These are phyloP conservation scores for Crithidia expoeki DNA, from an alignment of 208 protist species.

Conservation along the genomic window DNA sequence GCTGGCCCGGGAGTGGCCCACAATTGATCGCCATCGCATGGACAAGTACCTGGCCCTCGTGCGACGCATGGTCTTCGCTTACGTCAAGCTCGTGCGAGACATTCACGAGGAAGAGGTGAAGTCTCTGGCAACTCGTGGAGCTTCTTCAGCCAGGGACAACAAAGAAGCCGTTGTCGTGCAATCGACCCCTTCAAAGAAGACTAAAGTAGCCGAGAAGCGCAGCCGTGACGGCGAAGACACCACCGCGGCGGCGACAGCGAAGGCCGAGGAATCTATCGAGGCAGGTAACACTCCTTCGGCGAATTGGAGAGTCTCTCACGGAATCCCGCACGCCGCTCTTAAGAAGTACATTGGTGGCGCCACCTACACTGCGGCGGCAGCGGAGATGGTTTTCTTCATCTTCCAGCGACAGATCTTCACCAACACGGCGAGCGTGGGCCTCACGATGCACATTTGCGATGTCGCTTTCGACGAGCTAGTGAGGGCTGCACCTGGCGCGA, in stretches of 20 bases:
- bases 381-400: slow-evolving; percentile 64
- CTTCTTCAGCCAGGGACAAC: slow-evolving; percentile 25
- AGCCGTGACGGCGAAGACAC: slow-evolving; percentile 2
- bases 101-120: slow-evolving; percentile 29
- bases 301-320: slow-evolving; percentile 25
- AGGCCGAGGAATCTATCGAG: neutral
- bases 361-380: slow-evolving; percentile 18
- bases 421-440: slow-evolving; percentile 56
- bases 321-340: slow-evolving; percentile 24
- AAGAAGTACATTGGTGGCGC: slow-evolving; percentile 29
- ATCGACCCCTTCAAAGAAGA: slow-evolving; percentile 1
- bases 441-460: slow-evolving; percentile 88
- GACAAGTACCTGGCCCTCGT: slow-evolving; percentile 92
- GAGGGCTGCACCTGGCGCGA: slow-evolving; percentile 39
- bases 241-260: neutral
- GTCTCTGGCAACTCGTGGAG: slow-evolving; percentile 1
- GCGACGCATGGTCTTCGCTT: slow-evolving; percentile 69
- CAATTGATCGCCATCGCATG: slow-evolving; percentile 88
- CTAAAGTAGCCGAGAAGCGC: slow-evolving; percentile 25
- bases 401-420: slow-evolving; percentile 75
- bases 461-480: slow-evolving; percentile 80
- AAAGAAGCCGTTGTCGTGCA: neutral
- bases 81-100: slow-evolving; percentile 55
- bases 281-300: neutral
- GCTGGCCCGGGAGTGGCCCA: slow-evolving; percentile 86